phyloP scores from a whole-genome alignment of 2,329 filamentous ascomycete genomes.

The Leptographium flavum region DNA sequence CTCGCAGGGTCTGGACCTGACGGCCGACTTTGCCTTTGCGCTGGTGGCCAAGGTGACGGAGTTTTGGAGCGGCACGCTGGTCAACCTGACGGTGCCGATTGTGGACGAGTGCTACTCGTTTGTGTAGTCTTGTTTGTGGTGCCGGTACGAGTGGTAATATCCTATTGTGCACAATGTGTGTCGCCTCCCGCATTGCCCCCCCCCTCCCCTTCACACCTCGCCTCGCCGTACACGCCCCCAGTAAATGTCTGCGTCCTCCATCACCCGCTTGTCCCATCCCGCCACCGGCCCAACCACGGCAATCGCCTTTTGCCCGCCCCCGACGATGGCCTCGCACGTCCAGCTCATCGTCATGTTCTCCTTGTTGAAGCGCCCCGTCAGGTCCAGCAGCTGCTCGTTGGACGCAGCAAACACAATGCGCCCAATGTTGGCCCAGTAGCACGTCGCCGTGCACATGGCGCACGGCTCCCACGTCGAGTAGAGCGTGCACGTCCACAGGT shows the following conservation, averaged over 20 bases:
- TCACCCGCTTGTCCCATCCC: background rate
- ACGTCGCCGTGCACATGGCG: constrained; percentile 30
- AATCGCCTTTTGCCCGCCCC: background rate
- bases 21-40: constrained; percentile 15
- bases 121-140: no score
- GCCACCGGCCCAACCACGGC: background rate
- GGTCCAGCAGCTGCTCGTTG: constrained; percentile 27
- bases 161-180: no score
- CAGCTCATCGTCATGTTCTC: constrained; percentile 34
- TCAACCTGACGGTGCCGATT: constrained; percentile 14
- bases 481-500: constrained; percentile 32
- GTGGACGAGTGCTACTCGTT: constrained; percentile 16
- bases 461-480: constrained; percentile 41
- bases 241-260: background rate
- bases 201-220: no score
- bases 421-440: constrained; percentile 36
- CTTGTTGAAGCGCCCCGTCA: constrained; percentile 31
- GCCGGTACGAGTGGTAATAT: no score
- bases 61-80: constrained; percentile 15
- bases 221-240: no score
- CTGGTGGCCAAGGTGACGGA: constrained; percentile 14
- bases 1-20: constrained; percentile 13
- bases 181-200: no score
- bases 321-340: background rate
- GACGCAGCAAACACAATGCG: constrained; percentile 34